These are phyloP conservation scores for Nidularia sp. DNA, from an alignment of 768 basidiomycete genomes.

Conservation along the genomic window DNA sequence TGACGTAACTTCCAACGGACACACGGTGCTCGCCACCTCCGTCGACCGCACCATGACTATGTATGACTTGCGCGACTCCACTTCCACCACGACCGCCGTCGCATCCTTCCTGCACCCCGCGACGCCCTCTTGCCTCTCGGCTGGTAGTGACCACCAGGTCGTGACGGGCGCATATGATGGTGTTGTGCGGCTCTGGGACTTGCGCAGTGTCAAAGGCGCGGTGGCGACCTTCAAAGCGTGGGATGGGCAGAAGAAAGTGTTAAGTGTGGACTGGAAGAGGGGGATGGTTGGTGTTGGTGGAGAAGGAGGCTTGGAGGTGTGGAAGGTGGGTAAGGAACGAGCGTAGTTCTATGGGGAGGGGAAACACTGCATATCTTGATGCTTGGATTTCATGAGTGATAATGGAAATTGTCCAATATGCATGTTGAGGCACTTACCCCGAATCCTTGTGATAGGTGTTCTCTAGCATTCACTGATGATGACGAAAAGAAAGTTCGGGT, in stretches of 20 bases:
- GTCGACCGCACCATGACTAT: conserved; percentile 72
- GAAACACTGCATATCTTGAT: too few species aligned
- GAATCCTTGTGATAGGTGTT: too few species aligned
- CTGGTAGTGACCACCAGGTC: conserved; percentile 41
- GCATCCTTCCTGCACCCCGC: conserved; percentile 56
- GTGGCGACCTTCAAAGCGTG: conserved; percentile 62
- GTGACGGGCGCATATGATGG: conserved; percentile 79
- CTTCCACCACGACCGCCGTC: conserved; percentile 23
- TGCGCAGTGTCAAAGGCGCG: conserved; percentile 62
- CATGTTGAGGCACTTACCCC: too few species aligned
- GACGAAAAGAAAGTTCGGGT: too few species aligned
- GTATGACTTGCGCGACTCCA: conserved; percentile 58
- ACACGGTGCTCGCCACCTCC: conserved; percentile 55
- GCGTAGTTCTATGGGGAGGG: too few species aligned
- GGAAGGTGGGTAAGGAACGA: conserved; percentile 45
- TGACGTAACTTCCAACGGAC: conserved; percentile 32
- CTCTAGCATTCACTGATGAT: too few species aligned
- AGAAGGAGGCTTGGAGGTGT: conserved; percentile 62
- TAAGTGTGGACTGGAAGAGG: conserved; percentile 54
- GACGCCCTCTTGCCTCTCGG: conserved; percentile 60
- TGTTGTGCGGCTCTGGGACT: conserved; percentile 72
- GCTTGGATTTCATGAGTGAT: too few species aligned
- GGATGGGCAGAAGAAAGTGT: conserved; percentile 52
- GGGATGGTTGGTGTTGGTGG: conserved; percentile 58
- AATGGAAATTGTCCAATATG: too few species aligned